Conservation (phyloP, 2,329 filamentous ascomycete genomes). For the Alternaria angustiovoidea region DNA sequence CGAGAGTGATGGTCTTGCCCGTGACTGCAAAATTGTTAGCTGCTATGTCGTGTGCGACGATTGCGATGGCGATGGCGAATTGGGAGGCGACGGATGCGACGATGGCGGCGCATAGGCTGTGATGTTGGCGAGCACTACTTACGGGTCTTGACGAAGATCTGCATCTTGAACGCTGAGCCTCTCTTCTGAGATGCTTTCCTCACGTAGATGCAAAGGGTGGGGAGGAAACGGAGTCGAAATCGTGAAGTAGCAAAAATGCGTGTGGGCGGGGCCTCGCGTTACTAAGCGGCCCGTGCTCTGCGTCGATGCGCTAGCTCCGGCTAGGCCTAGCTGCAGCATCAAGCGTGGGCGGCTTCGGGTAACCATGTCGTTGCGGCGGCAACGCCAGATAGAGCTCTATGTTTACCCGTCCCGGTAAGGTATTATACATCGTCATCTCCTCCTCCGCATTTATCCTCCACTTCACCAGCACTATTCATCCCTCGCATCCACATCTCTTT, state of each 20-base stretch:
- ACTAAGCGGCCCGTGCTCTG: slow-evolving; percentile 16
- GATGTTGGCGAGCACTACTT: slow-evolving; percentile 55
- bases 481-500: slow-evolving; percentile 33
- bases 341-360: slow-evolving; percentile 2
- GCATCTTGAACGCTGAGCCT: slow-evolving; percentile 65
- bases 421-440: slow-evolving; percentile 39
- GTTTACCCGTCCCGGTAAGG: slow-evolving; percentile 35
- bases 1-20: slow-evolving; percentile 99
- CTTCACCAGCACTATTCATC: slow-evolving; percentile 26
- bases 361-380: slow-evolving; percentile 5
- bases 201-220: slow-evolving; percentile 18
- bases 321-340: neutral
- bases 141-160: slow-evolving; percentile 98
- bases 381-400: slow-evolving; percentile 19
- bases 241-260: slow-evolving; percentile 24
- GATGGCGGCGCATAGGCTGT: neutral
- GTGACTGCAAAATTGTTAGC: slow-evolving; percentile 67
- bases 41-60: neutral
- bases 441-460: slow-evolving; percentile 32
- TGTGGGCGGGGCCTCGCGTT: slow-evolving; percentile 31
- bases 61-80: neutral
- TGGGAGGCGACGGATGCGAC: neutral
- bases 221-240: slow-evolving; percentile 17
- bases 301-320: neutral
- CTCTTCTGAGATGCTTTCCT: slow-evolving; percentile 16